Percentiles rank a stretch among this genome's conserved stretches.
phyloP scores from a whole-genome alignment of 768 basidiomycete species.

The Boletus rubroflammeus region DNA sequence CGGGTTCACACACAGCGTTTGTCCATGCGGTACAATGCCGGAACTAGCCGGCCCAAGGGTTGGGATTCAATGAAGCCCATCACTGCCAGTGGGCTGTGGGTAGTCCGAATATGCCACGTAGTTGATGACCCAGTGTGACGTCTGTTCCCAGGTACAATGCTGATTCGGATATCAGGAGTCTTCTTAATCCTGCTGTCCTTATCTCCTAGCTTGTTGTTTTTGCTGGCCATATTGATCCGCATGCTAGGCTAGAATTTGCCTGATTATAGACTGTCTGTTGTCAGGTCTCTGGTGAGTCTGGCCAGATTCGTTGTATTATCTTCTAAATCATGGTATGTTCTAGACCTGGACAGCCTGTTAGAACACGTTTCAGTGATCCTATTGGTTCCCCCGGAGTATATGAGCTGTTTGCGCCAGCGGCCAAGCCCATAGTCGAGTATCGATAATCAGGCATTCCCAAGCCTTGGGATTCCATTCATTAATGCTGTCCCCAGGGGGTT shows the following conservation, averaged over 20 bases:
- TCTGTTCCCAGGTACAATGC: no score
- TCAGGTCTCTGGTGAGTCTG: neutral
- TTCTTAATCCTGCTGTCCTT: neutral
- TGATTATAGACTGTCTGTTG: neutral
- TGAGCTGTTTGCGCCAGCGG: neutral
- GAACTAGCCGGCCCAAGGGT: no score
- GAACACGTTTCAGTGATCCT: neutral
- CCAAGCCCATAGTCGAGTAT: no score
- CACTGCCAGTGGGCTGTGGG: no score
- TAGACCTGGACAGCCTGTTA: neutral
- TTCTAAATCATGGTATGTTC: neutral
- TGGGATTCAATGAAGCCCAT: no score
- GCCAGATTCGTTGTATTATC: neutral
- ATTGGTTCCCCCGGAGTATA: neutral
- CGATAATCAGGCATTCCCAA: neutral
- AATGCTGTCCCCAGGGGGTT: neutral
- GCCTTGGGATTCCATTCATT: neutral
- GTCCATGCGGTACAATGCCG: no score
- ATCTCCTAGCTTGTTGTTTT: neutral
- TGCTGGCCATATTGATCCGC: neutral
- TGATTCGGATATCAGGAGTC: no score
- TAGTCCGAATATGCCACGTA: no score
- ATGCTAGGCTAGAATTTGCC: neutral
- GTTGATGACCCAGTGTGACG: no score
- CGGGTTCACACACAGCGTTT: no score